Base-by-base conservation (phyloP, 1,139 yeast genomes). In the Yamadazyma oceani region DNA sequence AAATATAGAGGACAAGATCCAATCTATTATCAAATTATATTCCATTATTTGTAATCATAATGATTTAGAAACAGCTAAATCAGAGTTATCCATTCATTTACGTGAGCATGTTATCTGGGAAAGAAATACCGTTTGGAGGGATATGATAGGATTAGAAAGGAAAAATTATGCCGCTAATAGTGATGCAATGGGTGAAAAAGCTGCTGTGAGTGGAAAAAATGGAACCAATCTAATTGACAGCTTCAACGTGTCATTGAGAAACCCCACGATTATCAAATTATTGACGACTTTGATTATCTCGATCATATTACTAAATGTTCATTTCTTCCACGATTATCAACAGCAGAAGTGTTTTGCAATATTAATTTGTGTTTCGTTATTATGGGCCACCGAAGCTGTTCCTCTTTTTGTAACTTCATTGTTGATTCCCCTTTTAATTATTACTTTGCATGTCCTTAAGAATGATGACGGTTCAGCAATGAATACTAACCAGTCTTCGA, bases 91-190 rank as follows among this genome's bases (percentile, higher is more conserved):
- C 36, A 72, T 82, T 4, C 81, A 75, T 50, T 63, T 82, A 42
- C 73, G 85, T 53, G 88, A 82, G 45, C 86, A 81, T 52, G 83
- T 82, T 36, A 86, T 82, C 8, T 82, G 87, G 95, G 97, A 89
- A 62, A 76, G 97, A 58, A 88, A 88, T 59, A 90, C 97, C 0
- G 97, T 90, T 17, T 90, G 97, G 97, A 83, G 92, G 54, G 97
- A 90, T 57, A 82, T 90, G 81, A 82, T 90, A 55, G 89, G 90
- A 14, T 65, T 89, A 54, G 96, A 90, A 60, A 78, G 90, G 56
- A 81, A 69, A 37, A 65, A 62, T 17, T 66, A 68, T 41, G 75
- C 75, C 6, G 75, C 76, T 5, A 48, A 38, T 31, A 34, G 36
- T 31, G 33, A 31, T 16, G 36, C 31, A 2, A 17, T 26, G 15